These are phyloP conservation scores for Bombardia bombarda DNA, from an alignment of 495 filamentous ascomycete species.

Conservation along the genomic window DNA sequence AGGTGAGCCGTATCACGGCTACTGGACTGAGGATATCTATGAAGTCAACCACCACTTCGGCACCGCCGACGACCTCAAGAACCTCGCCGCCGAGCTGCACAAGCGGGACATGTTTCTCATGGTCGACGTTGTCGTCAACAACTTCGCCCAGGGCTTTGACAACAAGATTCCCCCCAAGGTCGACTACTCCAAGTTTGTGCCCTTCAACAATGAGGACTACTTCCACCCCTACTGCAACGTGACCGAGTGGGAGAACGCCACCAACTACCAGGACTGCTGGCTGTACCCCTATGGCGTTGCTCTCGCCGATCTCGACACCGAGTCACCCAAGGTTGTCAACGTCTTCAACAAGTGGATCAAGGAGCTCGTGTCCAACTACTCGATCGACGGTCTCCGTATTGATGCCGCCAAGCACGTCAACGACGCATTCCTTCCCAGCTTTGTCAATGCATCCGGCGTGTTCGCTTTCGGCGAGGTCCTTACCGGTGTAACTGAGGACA, in stretches of 20 bases:
- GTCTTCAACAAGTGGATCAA: slow-evolving; percentile 55
- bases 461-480: slow-evolving; percentile 2
- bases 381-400: slow-evolving; percentile 50
- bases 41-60: slow-evolving; percentile 58
- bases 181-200: slow-evolving; percentile 56
- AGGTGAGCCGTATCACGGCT: slow-evolving; percentile 62
- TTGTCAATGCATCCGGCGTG: slow-evolving; percentile 48
- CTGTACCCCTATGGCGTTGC: slow-evolving; percentile 39
- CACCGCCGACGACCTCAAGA: slow-evolving; percentile 54
- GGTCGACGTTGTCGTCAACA: slow-evolving; percentile 75
- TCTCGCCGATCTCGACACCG: slow-evolving; percentile 1
- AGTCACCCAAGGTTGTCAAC: slow-evolving; percentile 3
- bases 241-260: slow-evolving; percentile 38
- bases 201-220: slow-evolving; percentile 58
- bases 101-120: slow-evolving; percentile 62
- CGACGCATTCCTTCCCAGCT: slow-evolving; percentile 53
- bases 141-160: slow-evolving; percentile 53
- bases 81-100: slow-evolving; percentile 52
- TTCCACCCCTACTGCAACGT: slow-evolving; percentile 60
- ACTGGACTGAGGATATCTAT: slow-evolving; percentile 64
- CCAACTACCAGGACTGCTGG: slow-evolving; percentile 45
- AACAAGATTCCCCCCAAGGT: slow-evolving; percentile 41
- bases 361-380: slow-evolving; percentile 34
- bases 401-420: slow-evolving; percentile 63
- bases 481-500: background rate